Evolutionary conservation across 2,329 filamentous ascomycete genomes (phyloP), one percentile per base, ranked within the genome.

Genomic region (Alternaria brassicae): DNA sequence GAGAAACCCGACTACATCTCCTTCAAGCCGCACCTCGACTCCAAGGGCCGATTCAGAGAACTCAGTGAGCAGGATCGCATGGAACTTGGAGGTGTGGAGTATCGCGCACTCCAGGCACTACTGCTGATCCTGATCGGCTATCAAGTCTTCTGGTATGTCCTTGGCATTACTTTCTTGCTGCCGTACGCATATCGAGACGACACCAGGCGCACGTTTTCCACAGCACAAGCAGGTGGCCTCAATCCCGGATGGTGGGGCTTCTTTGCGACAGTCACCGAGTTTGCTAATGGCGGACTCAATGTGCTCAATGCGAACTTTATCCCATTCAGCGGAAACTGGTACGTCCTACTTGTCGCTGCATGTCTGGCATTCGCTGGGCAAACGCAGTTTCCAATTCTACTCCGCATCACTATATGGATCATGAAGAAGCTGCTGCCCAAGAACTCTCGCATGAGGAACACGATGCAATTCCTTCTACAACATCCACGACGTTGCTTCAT

Each of bases 401-500:
- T 88, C 0, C 82, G 88, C 0, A 72, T 88, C 1, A 77, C 85
- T 8, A 82, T 90, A 36, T 90, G 86, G 86, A 73, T 72, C 6
- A 81, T 84, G 66, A 83, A 78, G 45, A 85, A 82, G 63, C 52
- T 82, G 3, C 70, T 79, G 0, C 82, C 83, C 0, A 70, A 77
- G 4, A 53, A 73, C 49, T 73, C 71, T 8, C 59, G 79, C 0
- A 79, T 79, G 47, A 74, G 76, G 2, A 81, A 83, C 34, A 83
- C 84, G 0, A 74, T 89, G 0, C 74, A 78, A 1, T 89, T 89
- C 62, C 77, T 89, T 0, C 81, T 90, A 10, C 82, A 88, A 51
- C 85, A 90, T 70, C 88, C 87, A 0, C 81, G 87, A 44, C 79
- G 87, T 6, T 88, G 86, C 65, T 89, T 87, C 67, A 88, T 86